A percentile compares a stretch with the other conserved stretches of the same genome.
These are phyloP conservation scores for Cryptosporidium ryanae DNA, from an alignment of 169 alveolate genomes.

Conservation along the genomic window DNA sequence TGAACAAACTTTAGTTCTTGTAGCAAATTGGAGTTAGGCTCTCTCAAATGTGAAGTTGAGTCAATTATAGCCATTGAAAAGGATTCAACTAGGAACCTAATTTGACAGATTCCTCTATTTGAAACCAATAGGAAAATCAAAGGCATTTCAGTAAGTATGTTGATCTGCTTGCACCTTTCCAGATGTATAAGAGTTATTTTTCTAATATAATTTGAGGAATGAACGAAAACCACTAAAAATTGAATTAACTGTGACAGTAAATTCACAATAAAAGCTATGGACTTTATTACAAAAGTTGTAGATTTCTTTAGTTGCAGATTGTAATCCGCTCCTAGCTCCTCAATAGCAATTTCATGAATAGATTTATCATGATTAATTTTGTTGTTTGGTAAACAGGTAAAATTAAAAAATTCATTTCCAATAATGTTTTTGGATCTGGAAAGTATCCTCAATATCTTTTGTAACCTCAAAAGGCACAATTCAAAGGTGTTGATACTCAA, in stretches of 20 bases:
- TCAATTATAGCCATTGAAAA: conserved; percentile 21
- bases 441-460: conserved; percentile 20
- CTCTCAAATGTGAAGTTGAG: not conserved
- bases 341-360: conserved; percentile 12
- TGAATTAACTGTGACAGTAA: conserved; percentile 21
- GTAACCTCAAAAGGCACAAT: conserved; percentile 12
- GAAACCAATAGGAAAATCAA: conserved; percentile 24
- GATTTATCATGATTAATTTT: not conserved
- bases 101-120: conserved; percentile 8
- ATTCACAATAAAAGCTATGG: conserved; percentile 34
- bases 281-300: conserved; percentile 38
- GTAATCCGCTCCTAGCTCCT: conserved; percentile 6
- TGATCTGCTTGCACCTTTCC: not conserved
- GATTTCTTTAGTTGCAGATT: conserved; percentile 2
- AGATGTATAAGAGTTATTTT: not conserved
- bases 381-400: not conserved
- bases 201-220: conserved; percentile 5
- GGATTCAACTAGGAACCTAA: conserved; percentile 41
- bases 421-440: conserved; percentile 59
- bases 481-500: conserved; percentile 6
- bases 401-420: conserved; percentile 43
- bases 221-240: conserved; percentile 7
- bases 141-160: conserved; percentile 40
- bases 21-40: not conserved
- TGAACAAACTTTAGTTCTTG: conserved; percentile 14